These are phyloP conservation scores for Hebeloma cylindrosporum DNA, from an alignment of 768 basidiomycete genomes.

Conservation along the genomic window DNA sequence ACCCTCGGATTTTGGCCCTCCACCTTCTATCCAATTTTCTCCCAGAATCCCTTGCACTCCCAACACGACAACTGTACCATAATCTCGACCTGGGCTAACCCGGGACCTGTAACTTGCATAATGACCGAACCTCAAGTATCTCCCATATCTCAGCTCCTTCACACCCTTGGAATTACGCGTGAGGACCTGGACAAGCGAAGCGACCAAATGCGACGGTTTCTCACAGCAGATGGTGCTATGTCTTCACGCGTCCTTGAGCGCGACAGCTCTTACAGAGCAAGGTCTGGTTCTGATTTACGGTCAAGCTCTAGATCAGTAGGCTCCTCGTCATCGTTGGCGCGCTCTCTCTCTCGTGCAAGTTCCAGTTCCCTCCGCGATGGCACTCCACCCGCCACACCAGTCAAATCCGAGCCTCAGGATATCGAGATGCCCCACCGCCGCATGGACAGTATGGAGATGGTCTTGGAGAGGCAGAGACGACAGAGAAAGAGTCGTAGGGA, in stretches of 20 bases:
- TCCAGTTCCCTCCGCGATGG: slow-evolving; percentile 52
- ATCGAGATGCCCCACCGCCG: slow-evolving; percentile 49
- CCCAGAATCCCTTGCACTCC: slow-evolving; percentile 7
- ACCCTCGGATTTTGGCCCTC: background rate
- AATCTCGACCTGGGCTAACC: slow-evolving; percentile 10
- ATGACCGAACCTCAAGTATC: slow-evolving; percentile 51
- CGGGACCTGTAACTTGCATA: slow-evolving; percentile 14
- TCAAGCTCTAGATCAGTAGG: slow-evolving; percentile 37
- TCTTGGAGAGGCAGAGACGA: slow-evolving; percentile 72
- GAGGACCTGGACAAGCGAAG: slow-evolving; percentile 72
- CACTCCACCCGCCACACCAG: slow-evolving; percentile 59
- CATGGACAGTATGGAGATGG: slow-evolving; percentile 74
- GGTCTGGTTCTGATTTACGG: slow-evolving; percentile 35
- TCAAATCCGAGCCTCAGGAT: slow-evolving; percentile 64
- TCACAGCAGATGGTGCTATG: slow-evolving; percentile 52
- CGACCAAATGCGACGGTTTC: slow-evolving; percentile 79
- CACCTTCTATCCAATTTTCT: slow-evolving; percentile 11
- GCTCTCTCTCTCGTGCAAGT: slow-evolving; percentile 45
- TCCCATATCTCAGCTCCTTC: slow-evolving; percentile 71
- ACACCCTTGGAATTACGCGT: slow-evolving; percentile 73
- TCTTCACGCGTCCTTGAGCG: slow-evolving; percentile 46
- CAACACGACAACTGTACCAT: slow-evolving; percentile 18
- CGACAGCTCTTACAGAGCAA: slow-evolving; percentile 33
- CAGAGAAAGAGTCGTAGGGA: slow-evolving; percentile 55
- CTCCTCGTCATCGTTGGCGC: slow-evolving; percentile 37